A percentile compares a stretch with the other conserved stretches of the same genome.
Conservation (phyloP, 2,329 filamentous ascomycete genomes). For the Sporothrix euskadiensis region DNA sequence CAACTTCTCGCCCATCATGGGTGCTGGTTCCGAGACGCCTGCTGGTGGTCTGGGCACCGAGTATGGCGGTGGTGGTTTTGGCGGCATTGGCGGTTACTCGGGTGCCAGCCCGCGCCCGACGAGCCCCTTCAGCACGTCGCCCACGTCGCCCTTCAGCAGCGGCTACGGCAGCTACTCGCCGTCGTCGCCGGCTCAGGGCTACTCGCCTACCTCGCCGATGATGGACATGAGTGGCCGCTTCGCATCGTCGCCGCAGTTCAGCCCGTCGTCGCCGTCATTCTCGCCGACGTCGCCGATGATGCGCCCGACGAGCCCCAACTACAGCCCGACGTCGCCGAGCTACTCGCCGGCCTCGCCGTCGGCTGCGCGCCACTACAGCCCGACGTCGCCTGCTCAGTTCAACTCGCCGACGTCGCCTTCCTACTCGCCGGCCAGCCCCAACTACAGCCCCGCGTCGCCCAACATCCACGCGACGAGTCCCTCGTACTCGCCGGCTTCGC, state of each 20-base stretch:
- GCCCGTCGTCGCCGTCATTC: conserved; percentile 63
- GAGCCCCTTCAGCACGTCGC: conserved; percentile 74
- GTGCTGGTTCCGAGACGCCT: conserved; percentile 69
- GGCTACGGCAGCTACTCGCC: conserved; percentile 67
- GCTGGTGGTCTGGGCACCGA: conserved; percentile 62
- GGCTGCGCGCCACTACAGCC: conserved; percentile 59
- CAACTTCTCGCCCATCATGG: conserved; percentile 76
- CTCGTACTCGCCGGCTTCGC: conserved; percentile 69
- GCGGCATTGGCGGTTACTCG: conserved; percentile 52
- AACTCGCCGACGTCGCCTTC: conserved; percentile 73
- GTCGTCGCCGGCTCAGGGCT: conserved; percentile 71
- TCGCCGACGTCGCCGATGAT: conserved; percentile 62
- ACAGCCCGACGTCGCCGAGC: conserved; percentile 65
- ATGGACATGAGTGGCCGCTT: conserved; percentile 56
- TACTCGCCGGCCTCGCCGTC: conserved; percentile 65
- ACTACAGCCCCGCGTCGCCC: conserved; percentile 69
- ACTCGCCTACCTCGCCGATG: conserved; percentile 75
- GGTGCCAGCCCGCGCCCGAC: conserved; percentile 68
- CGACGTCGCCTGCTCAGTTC: conserved; percentile 72
- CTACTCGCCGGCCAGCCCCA: conserved; percentile 70
- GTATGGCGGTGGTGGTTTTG: conserved; percentile 55
- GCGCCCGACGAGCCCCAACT: conserved; percentile 58
- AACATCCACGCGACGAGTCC: conserved; percentile 57
- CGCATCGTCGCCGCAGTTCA: conserved; percentile 61
- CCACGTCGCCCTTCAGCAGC: conserved; percentile 64